Base-by-base conservation (phyloP, 805 yeast genomes). In the Phaffomyces thermotolerans region DNA sequence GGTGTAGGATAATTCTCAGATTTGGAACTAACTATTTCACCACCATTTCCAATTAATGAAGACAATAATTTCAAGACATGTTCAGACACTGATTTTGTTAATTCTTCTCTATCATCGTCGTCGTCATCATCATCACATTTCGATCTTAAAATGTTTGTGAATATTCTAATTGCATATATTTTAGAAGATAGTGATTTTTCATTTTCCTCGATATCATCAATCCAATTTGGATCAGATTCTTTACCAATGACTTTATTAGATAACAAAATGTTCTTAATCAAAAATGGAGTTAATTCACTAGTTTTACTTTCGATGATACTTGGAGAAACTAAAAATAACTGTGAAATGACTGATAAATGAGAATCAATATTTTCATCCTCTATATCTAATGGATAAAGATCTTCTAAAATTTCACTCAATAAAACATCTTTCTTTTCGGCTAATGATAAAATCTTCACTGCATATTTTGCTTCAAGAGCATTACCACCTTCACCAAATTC, bases 11-110 rank as follows among this genome's bases (percentile, higher is more conserved):
- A 69, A 15, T 64, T 62, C 9, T 61, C 65, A 5, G 69, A 52
- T 42, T 69, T 68, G 22, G 58, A 47, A 42, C 73, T 49, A 3
- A 81, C 76, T 29, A 88, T 72, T 54, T 89, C 96, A 25, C 96
- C 96, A 37, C 84, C 84, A 57, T 81, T 81, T 2, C 79, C 76
- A 39, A 88, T 75, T 30, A 85, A 66, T 2, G 88, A 76, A 30
- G 76, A 68, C 27, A 88, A 67, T 24, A 88, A 63, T 52, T 82
- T 84, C 48, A 87, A 62, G 0, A 84, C 79, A 14, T 88, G 86
- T 43, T 72, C 75, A 0, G 83, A 77, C 35, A 73, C 63, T 13
- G 70, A 67, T 4, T 52, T 63, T 3, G 72, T 62, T 3, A 72
- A 58, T 10, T 61, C 65, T 4, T 68, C 71, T 2, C 61, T 56